Conservation (phyloP, 257 asterid species). For the Penstemon eatonii region DNA sequence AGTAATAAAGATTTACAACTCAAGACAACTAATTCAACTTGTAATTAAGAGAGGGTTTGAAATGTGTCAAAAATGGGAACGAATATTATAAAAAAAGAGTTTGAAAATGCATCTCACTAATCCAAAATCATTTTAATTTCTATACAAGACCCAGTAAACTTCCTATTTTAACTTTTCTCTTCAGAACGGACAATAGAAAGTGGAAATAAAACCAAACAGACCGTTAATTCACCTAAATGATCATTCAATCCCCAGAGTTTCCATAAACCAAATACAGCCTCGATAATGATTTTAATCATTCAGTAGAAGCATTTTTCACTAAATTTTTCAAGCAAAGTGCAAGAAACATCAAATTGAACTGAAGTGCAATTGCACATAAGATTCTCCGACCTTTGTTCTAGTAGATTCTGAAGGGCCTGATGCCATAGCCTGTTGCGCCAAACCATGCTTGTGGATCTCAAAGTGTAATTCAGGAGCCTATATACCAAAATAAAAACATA, state of each 20-base stretch:
- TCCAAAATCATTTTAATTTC: not conserved
- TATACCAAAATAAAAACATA: constrained; percentile 20
- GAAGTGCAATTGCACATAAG: not conserved
- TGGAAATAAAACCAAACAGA: not conserved
- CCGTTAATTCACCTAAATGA: not conserved
- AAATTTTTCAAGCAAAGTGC: not conserved
- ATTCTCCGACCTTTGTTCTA: constrained; percentile 59
- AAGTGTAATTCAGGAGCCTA: constrained; percentile 86
- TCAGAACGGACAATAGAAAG: too few species aligned
- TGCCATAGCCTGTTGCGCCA: constrained; percentile 72
- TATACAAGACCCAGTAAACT: not conserved
- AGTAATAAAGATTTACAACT: too few species aligned
- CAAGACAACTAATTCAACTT: too few species aligned
- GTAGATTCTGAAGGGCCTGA: constrained; percentile 73
- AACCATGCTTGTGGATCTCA: constrained; percentile 83
- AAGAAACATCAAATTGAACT: not conserved
- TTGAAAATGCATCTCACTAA: not conserved
- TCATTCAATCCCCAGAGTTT: not conserved
- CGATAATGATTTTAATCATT: not conserved
- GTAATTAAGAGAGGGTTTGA: too few species aligned
- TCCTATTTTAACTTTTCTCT: not conserved
- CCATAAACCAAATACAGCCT: constrained; percentile 13
- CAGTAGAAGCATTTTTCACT: not conserved
- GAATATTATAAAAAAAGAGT: too few species aligned
- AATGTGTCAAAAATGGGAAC: too few species aligned